A percentile compares a stretch with the other conserved stretches of the same genome.
Evolutionary conservation across 192 early-diverging fungal genomes (phyloP).

Genomic region (Chytriomyces confervae): DNA sequence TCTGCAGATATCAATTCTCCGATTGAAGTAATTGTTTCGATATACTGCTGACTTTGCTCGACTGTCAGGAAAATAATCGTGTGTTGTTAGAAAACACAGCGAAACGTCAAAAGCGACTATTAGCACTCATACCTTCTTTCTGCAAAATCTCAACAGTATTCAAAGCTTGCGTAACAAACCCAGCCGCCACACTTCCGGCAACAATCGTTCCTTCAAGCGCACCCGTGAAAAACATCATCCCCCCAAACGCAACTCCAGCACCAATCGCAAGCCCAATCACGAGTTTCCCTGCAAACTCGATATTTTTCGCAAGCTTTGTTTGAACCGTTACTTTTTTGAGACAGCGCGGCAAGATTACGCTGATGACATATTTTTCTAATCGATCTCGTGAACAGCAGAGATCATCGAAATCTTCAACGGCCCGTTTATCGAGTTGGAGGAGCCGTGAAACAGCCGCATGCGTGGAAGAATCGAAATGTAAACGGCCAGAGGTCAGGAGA

Average conservation of each 20-base stretch:
- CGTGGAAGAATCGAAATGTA: not conserved
- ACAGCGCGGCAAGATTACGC: slow-evolving; percentile 1
- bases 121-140: not conserved
- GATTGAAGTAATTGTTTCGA: not conserved
- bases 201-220: not conserved
- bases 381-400: not conserved
- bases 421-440: not conserved
- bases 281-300: not conserved
- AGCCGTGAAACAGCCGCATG: not conserved
- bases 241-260: not conserved
- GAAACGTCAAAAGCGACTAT: too few relatives aligned
- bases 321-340: not conserved
- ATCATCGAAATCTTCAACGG: not conserved
- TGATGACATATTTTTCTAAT: not conserved
- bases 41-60: not conserved
- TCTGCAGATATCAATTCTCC: not conserved
- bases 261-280: not conserved
- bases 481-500: not conserved
- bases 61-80: not conserved
- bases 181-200: not conserved
- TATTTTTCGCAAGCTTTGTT: slow-evolving; percentile 1
- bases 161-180: not conserved
- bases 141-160: not conserved
- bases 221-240: slow-evolving; percentile 4
- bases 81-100: too few relatives aligned